Percentiles rank a stretch among this genome's conserved stretches.
phyloP scores from a whole-genome alignment of 2,329 filamentous ascomycete species.

The Hypoxylon sp. region DNA sequence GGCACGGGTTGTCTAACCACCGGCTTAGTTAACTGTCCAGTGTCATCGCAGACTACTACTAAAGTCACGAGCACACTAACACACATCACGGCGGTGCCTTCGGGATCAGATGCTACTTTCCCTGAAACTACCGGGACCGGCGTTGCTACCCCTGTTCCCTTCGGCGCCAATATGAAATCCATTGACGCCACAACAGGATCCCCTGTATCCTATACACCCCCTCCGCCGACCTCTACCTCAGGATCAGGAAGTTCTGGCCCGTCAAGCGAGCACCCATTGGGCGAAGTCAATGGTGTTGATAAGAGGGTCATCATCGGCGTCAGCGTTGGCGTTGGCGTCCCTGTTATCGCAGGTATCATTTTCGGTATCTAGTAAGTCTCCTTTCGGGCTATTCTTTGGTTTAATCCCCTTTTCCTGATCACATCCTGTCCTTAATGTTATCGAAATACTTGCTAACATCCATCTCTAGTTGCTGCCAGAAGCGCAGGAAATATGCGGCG shows the following conservation, averaged over 20 bases:
- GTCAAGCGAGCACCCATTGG: constrained; percentile 43
- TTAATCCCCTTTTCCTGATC: background rate
- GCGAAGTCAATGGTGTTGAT: constrained; percentile 55
- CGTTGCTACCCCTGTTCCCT: constrained; percentile 57
- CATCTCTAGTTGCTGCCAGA: constrained; percentile 35
- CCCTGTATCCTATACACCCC: constrained; percentile 62
- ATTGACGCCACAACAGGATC: constrained; percentile 60
- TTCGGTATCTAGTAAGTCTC: constrained; percentile 54
- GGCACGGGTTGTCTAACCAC: constrained; percentile 62
- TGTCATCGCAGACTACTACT: constrained; percentile 63
- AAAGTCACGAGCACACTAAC: constrained; percentile 59
- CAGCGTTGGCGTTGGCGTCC: constrained; percentile 62
- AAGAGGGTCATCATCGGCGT: constrained; percentile 65
- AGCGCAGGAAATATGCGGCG: constrained; percentile 39
- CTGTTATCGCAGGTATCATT: constrained; percentile 55
- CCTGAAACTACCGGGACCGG: constrained; percentile 55
- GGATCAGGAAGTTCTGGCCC: constrained; percentile 24
- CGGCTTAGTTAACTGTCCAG: constrained; percentile 65
- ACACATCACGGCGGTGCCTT: constrained; percentile 58
- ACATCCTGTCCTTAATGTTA: background rate
- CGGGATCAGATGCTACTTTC: constrained; percentile 59
- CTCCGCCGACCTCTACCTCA: constrained; percentile 46
- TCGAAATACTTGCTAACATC: constrained; percentile 32
- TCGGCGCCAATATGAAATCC: constrained; percentile 59
- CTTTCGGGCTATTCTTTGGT: background rate